Conservation (phyloP, 2,329 filamentous ascomycete species). For the Xenosphaeropsis pyriputrescens region DNA sequence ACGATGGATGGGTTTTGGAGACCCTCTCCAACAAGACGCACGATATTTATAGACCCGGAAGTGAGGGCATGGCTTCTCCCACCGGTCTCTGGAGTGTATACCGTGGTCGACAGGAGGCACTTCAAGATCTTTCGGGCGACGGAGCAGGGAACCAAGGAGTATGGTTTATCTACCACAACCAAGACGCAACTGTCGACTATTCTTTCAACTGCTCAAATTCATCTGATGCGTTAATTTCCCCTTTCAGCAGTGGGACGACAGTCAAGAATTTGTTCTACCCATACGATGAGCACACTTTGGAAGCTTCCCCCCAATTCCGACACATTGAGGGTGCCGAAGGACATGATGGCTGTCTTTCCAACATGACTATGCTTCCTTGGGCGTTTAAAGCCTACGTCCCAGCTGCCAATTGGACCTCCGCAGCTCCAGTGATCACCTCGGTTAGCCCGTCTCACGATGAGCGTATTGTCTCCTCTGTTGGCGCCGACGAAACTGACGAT, state of each 20-base stretch:
- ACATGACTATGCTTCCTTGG: constrained; percentile 31
- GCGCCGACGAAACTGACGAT: constrained; percentile 5
- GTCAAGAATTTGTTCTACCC: constrained; percentile 47
- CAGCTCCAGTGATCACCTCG: constrained; percentile 37
- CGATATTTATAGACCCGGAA: constrained; percentile 33
- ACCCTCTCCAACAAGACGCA: constrained; percentile 40
- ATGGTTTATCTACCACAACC: constrained; percentile 38
- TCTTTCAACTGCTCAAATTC: constrained; percentile 35
- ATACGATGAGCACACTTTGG: constrained; percentile 37
- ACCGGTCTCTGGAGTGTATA: constrained; percentile 45
- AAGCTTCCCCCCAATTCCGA: constrained; percentile 27
- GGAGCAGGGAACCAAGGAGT: constrained; percentile 26
- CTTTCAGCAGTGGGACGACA: constrained; percentile 33
- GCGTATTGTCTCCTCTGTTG: constrained; percentile 27
- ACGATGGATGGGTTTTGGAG: constrained; percentile 40
- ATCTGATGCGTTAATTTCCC: constrained; percentile 32
- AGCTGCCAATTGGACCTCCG: constrained; percentile 29
- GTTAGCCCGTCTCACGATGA: constrained; percentile 41
- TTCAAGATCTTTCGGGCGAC: constrained; percentile 35
- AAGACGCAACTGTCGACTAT: constrained; percentile 32
- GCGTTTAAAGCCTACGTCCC: constrained; percentile 42
- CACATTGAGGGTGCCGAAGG: constrained; percentile 28
- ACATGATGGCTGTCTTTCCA: constrained; percentile 34
- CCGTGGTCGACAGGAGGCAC: constrained; percentile 23
- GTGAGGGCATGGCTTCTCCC: constrained; percentile 33